Evolutionary conservation across 1,139 yeast species (phyloP).

Genomic region (Geotrichum candidum): DNA sequence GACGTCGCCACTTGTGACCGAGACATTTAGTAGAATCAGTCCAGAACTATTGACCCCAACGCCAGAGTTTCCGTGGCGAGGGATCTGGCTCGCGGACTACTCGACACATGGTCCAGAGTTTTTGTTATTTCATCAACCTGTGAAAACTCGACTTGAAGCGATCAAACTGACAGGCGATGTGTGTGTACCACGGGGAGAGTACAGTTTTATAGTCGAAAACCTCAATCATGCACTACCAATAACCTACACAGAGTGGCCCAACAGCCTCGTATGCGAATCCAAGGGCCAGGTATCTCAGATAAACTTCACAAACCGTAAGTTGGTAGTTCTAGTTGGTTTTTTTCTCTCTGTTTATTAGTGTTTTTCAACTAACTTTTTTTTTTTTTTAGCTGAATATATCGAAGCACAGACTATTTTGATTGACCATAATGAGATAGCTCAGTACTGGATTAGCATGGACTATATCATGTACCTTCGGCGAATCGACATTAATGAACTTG

Average conservation of each 20-base stretch:
- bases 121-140: constrained; percentile 26
- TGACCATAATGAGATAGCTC: constrained; percentile 17
- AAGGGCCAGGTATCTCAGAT: constrained; percentile 26
- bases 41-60: constrained; percentile 15
- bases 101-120: constrained; percentile 22
- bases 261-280: constrained; percentile 24
- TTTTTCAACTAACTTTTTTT: background rate
- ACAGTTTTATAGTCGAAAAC: constrained; percentile 27
- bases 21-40: constrained; percentile 20
- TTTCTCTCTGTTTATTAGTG: background rate
- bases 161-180: constrained; percentile 31
- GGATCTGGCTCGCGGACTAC: constrained; percentile 29
- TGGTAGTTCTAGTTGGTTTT: background rate
- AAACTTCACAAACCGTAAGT: constrained; percentile 24
- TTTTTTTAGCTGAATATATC: constrained; percentile 12
- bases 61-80: constrained; percentile 23
- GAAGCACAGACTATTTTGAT: constrained; percentile 29
- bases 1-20: constrained; percentile 18
- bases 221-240: constrained; percentile 21
- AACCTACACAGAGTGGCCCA: constrained; percentile 26
- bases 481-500: constrained; percentile 12
- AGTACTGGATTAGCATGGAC: constrained; percentile 19
- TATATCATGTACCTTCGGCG: constrained; percentile 15
- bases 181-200: constrained; percentile 31
- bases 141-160: constrained; percentile 26